phyloP scores from a whole-genome alignment of 2,329 filamentous ascomycete genomes.

The Ophiostoma fasciatum region DNA sequence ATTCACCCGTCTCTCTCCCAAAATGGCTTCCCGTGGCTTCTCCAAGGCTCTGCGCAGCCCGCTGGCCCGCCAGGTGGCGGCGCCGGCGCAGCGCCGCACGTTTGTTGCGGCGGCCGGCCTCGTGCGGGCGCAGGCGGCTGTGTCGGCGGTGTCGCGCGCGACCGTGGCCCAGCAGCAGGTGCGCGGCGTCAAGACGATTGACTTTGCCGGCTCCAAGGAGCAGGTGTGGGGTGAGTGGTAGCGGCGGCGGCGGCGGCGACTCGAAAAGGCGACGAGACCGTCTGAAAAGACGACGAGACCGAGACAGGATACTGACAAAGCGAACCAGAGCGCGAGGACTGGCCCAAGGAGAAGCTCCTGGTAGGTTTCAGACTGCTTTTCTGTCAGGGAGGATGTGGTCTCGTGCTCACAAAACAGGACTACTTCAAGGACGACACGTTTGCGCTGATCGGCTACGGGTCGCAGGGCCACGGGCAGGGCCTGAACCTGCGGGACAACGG shows the following conservation, averaged over 20 bases:
- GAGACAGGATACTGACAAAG: too few relatives aligned
- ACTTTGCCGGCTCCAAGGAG: conserved; percentile 94
- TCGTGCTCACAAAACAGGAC: too few relatives aligned
- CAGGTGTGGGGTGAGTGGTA: conserved; percentile 67
- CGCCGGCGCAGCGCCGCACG: conserved; percentile 46
- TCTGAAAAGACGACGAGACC: too few relatives aligned
- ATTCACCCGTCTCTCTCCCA: conserved; percentile 14
- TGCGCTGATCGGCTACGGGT: conserved; percentile 95
- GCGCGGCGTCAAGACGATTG: conserved; percentile 93
- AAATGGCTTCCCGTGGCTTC: conserved; percentile 68
- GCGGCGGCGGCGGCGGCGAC: too few relatives aligned
- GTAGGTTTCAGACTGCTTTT: conserved; percentile 38
- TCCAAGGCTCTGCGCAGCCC: conserved; percentile 50
- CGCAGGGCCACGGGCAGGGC: conserved; percentile 96
- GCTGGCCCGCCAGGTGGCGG: conserved; percentile 47
- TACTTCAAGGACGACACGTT: conserved; percentile 99
- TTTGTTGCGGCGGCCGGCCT: conserved; percentile 45
- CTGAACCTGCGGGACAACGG: conserved; percentile 99
- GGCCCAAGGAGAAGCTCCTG: conserved; percentile 95
- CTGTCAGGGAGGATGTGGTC: too few relatives aligned
- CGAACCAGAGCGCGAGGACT: conserved; percentile 89
- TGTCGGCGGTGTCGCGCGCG: conserved; percentile 20
- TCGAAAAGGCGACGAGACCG: too few relatives aligned
- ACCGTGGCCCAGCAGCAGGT: conserved; percentile 41
- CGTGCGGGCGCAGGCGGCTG: conserved; percentile 37